phyloP scores from a whole-genome alignment of 2,329 filamentous ascomycete species.

The Cordyceps farinosa region DNA sequence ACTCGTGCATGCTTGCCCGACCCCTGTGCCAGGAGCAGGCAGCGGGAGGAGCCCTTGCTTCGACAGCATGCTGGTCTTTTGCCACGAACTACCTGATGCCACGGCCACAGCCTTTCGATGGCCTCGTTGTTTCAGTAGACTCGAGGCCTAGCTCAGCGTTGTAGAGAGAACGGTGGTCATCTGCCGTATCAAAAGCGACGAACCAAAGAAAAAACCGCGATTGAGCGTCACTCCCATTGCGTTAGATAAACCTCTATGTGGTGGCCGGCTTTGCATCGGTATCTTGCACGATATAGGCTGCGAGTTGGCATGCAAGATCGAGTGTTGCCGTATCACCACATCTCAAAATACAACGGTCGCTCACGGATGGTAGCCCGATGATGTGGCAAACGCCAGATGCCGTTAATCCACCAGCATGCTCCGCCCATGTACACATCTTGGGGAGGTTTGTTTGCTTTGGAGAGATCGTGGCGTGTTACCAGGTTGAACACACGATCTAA shows the following conservation, averaged over 20 bases:
- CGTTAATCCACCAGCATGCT: slow-evolving; percentile 1
- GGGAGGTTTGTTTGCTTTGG: slow-evolving; percentile 1
- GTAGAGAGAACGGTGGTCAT: no score
- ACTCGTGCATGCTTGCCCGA: neutral
- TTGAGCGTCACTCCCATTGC: no score
- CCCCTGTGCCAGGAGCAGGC: neutral
- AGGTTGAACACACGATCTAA: slow-evolving; percentile 8
- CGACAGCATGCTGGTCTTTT: neutral
- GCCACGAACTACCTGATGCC: neutral
- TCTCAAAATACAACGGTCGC: neutral
- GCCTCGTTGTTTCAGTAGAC: neutral
- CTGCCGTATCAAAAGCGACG: no score
- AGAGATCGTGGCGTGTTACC: slow-evolving; percentile 15
- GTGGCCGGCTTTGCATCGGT: neutral
- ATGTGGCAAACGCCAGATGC: neutral
- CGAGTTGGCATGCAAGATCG: neutral
- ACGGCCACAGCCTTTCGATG: neutral
- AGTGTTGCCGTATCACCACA: neutral
- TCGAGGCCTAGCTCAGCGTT: no score
- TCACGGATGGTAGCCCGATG: neutral
- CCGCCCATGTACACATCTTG: slow-evolving; percentile 1
- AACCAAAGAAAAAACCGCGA: no score
- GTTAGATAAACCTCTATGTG: no score
- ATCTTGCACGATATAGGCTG: neutral
- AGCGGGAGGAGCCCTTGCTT: slow-evolving; percentile 1